Evolutionary conservation across 768 basidiomycete genomes (phyloP).

Genomic region (Sutorius australiensis): DNA sequence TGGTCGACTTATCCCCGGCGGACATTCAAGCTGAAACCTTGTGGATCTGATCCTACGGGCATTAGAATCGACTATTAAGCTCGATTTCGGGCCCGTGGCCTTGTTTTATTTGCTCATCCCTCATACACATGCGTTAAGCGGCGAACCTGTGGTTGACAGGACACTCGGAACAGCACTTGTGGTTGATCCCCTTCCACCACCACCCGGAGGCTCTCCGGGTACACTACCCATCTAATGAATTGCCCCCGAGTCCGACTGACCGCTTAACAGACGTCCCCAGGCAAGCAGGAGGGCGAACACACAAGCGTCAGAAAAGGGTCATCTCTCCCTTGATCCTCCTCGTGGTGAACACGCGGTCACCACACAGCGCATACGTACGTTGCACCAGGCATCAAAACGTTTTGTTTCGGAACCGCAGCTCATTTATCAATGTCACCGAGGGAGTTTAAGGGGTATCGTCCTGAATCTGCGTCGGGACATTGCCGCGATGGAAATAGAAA

Average conservation of each 20-base stretch:
- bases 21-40: neutral
- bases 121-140: neutral
- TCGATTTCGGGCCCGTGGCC: neutral
- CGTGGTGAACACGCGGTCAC: constrained; percentile 17
- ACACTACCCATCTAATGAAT: neutral
- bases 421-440: constrained; percentile 3
- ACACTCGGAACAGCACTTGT: neutral
- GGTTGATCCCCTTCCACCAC: neutral
- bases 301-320: neutral
- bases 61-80: neutral
- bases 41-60: neutral
- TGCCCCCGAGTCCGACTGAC: neutral
- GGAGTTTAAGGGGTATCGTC: constrained; percentile 1
- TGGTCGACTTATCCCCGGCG: neutral
- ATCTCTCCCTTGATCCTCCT: constrained; percentile 7
- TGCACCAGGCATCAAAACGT: constrained; percentile 9
- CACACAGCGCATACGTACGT: constrained; percentile 12
- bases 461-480: constrained; percentile 6
- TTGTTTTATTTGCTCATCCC: neutral
- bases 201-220: neutral
- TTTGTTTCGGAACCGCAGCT: constrained; percentile 20
- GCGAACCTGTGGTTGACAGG: neutral
- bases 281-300: neutral
- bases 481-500: constrained; percentile 3
- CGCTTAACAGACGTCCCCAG: neutral